Evolutionary conservation across 352 stramenopile genomes (phyloP).

Genomic region (Nothophytophthora sp.): DNA sequence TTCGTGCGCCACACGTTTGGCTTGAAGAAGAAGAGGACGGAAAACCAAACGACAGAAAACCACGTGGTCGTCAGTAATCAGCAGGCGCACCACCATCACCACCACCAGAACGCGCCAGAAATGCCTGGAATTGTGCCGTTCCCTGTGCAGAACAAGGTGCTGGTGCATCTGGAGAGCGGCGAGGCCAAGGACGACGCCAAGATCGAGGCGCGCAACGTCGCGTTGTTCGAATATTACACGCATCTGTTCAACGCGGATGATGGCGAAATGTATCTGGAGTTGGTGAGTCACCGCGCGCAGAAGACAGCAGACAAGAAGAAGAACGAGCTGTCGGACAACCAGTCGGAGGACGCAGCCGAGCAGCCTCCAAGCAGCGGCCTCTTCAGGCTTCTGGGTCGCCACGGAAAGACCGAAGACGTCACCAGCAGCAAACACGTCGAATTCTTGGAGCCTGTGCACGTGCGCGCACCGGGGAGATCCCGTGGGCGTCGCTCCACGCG

Average conservation of each 20-base stretch:
- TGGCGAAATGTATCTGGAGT: slow-evolving; percentile 50
- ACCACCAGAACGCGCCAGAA: background rate
- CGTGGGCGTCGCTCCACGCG: slow-evolving; percentile 13
- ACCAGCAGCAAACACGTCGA: slow-evolving; percentile 46
- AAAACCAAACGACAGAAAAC: background rate
- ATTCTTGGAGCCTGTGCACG: slow-evolving; percentile 56
- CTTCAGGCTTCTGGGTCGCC: slow-evolving; percentile 39
- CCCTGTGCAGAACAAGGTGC: slow-evolving; percentile 40
- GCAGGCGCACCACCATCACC: slow-evolving; percentile 1
- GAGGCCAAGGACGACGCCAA: slow-evolving; percentile 60
- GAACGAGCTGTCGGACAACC: slow-evolving; percentile 7
- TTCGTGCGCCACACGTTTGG: slow-evolving; percentile 29
- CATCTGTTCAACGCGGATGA: slow-evolving; percentile 68
- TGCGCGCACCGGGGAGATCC: slow-evolving; percentile 25
- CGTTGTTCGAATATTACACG: slow-evolving; percentile 71
- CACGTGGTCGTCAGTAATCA: slow-evolving; percentile 7
- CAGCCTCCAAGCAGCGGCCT: slow-evolving; percentile 13
- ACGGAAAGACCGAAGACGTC: slow-evolving; percentile 11
- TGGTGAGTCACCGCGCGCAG: slow-evolving; percentile 34
- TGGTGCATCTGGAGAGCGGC: slow-evolving; percentile 48
- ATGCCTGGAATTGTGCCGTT: slow-evolving; percentile 40
- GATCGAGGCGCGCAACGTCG: slow-evolving; percentile 34
- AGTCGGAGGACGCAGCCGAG: slow-evolving; percentile 5
- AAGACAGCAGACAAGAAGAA: slow-evolving; percentile 30
- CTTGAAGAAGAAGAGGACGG: slow-evolving; percentile 21